These are phyloP conservation scores for Orbilia quercus DNA, from an alignment of 2,329 filamentous ascomycete species.

Conservation along the genomic window DNA sequence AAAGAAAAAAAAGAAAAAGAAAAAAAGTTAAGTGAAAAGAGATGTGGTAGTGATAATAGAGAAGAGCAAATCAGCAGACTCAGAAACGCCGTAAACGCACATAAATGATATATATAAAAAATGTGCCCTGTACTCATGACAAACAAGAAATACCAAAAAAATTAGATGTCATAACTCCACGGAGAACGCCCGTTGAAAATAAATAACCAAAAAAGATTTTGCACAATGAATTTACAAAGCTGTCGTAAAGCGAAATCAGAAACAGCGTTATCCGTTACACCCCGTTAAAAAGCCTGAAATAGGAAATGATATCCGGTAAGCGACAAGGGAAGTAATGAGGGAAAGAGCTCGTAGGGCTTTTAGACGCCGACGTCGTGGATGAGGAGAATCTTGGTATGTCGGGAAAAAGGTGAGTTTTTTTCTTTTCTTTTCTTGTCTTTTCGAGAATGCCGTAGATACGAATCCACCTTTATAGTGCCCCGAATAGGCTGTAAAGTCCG, in stretches of 20 bases:
- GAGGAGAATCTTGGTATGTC: constrained; percentile 18
- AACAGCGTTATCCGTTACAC: constrained; percentile 45
- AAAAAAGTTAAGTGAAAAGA: constrained; percentile 21
- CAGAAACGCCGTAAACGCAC: constrained; percentile 54
- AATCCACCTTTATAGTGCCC: constrained; percentile 29
- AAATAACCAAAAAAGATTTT: neutral
- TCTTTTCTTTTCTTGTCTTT: too few relatives aligned
- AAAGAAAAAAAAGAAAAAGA: constrained; percentile 23
- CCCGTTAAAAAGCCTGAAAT: constrained; percentile 34
- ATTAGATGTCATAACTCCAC: constrained; percentile 43
- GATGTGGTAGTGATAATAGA: constrained; percentile 4
- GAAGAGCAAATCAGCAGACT: constrained; percentile 10
- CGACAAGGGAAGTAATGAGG: constrained; percentile 11
- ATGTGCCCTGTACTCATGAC: neutral
- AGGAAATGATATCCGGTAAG: constrained; percentile 42
- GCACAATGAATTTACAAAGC: constrained; percentile 53
- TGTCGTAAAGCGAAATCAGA: constrained; percentile 12
- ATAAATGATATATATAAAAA: constrained; percentile 47
- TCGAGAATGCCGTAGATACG: constrained; percentile 1
- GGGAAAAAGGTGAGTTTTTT: constrained; percentile 11
- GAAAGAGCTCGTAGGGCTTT: constrained; percentile 43
- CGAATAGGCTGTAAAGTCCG: constrained; percentile 35
- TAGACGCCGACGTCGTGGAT: constrained; percentile 33
- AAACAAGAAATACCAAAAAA: constrained; percentile 13
- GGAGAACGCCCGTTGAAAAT: constrained; percentile 35